Evolutionary conservation across 305 asterid genomes (phyloP), one percentile per base, ranked within the genome.

Genomic region (Striga hermonthica): DNA sequence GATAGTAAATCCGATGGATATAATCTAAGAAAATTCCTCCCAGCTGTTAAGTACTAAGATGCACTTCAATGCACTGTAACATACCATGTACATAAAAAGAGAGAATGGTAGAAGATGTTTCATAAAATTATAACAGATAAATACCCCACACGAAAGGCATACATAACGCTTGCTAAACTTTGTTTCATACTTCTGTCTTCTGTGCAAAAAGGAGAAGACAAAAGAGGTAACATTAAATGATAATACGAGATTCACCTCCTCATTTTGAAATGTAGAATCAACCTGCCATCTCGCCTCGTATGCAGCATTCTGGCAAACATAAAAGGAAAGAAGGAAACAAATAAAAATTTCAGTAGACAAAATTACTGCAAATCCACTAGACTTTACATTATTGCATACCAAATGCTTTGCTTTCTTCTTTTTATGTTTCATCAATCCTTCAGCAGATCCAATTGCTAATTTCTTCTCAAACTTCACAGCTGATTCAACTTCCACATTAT

Each of bases 391-490:
- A 67, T 54, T 28, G 69, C 44, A 64, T 84, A 93, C 97, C 91
- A 74, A 68, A 75, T 82, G 85, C 76, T 88, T 93, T 71, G 84
- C 66, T 75, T 87, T 90, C 86, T 94, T 93, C 86, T 93, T 88
- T 78, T 82, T 86, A 71, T 80, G 84, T 75, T 81, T 91, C 41
- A 73, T 77, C 60, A 83, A 76, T 45, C 79, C 79, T 79, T 86
- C 96, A 57, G 79, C 69, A 49, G 95, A 74, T 60, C 88, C 93
- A 74, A 75, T 76, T 28, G 75, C 81, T 57, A 81, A 75, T 71
- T 83, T 83, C 80, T 85, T 91, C 65, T 83, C 91, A 71, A 76
- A 86, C 41, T 81, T 84, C 31, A 79, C 88, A 70, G 67, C 76
- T 1, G 93, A 91, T 53, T 91, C 95, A 66, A 81, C 87, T 77